Conservation (phyloP, 495 filamentous ascomycete species). For the Penicillium arizonense region DNA sequence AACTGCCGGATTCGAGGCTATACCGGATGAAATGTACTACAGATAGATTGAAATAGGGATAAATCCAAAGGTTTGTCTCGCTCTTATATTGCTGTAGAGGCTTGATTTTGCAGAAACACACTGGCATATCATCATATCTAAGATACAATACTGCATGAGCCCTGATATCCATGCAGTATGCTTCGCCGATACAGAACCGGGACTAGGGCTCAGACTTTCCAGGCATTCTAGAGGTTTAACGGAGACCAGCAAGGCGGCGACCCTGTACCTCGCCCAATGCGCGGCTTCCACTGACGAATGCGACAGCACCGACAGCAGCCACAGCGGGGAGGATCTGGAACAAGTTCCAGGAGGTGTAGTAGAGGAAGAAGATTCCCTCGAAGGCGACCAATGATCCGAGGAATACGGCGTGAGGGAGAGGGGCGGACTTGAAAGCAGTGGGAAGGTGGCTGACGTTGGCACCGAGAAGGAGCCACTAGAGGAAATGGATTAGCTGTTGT, state of each 20-base stretch:
- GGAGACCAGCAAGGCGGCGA: slow-evolving; percentile 74
- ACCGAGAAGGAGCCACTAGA: slow-evolving; percentile 75
- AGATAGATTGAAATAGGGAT: neutral
- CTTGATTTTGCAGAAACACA: slow-evolving; percentile 5
- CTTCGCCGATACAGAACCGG: neutral
- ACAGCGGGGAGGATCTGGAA: slow-evolving; percentile 84
- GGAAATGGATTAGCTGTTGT: slow-evolving; percentile 9
- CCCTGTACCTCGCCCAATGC: slow-evolving; percentile 91
- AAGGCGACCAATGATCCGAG: slow-evolving; percentile 80
- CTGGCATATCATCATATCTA: slow-evolving; percentile 21
- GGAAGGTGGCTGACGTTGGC: slow-evolving; percentile 80
- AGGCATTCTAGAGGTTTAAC: slow-evolving; percentile 44
- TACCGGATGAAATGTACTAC: neutral
- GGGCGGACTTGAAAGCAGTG: slow-evolving; percentile 68
- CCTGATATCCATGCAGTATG: neutral
- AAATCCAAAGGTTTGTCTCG: neutral
- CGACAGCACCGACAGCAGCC: slow-evolving; percentile 61
- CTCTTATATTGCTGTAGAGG: neutral
- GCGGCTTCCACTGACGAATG: slow-evolving; percentile 86
- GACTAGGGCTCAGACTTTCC: neutral
- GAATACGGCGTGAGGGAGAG: slow-evolving; percentile 77
- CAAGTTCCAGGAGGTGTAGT: slow-evolving; percentile 90
- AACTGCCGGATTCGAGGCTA: too few relatives aligned
- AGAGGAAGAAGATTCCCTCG: slow-evolving; percentile 91
- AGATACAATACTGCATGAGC: slow-evolving; percentile 15